Conservation (phyloP, 2,329 filamentous ascomycete species). For the Cladosporium austrohemisphaericum region DNA sequence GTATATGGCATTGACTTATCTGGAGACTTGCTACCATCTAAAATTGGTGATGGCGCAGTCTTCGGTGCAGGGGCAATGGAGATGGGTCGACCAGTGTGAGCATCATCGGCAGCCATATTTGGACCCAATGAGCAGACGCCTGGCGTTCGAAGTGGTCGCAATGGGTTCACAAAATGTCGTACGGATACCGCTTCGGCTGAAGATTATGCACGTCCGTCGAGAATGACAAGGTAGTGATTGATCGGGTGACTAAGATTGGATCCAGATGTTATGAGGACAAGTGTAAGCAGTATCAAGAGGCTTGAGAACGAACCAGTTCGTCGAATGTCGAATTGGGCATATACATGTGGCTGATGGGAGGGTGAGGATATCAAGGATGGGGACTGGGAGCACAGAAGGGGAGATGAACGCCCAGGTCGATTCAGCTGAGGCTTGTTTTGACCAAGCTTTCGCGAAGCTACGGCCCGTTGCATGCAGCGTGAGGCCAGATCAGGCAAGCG, state of each 20-base stretch:
- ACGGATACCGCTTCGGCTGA: too few relatives aligned
- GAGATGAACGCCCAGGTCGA: neutral
- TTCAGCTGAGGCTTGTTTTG: neutral
- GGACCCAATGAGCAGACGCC: too few relatives aligned
- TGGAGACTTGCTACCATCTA: neutral
- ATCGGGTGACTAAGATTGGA: neutral
- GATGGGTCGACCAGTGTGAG: neutral
- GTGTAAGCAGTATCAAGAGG: neutral
- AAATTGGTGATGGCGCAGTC: neutral
- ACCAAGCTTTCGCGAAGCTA: neutral
- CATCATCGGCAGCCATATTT: neutral
- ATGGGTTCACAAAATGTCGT: too few relatives aligned
- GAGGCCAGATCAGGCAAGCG: too few relatives aligned
- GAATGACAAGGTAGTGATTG: neutral
- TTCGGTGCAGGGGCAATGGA: conserved; percentile 1
- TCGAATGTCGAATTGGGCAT: too few relatives aligned
- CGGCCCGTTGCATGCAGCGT: neutral
- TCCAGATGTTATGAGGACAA: neutral
- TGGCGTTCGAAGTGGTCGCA: too few relatives aligned
- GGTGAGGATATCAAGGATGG: too few relatives aligned
- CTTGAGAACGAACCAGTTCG: neutral
- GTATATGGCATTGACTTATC: conserved; percentile 25
- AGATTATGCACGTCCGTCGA: too few relatives aligned
- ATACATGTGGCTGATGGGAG: too few relatives aligned
- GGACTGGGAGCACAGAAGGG: neutral